Base-by-base conservation (phyloP, 805 yeast species). In the Metschnikowia drakensbergensis region DNA sequence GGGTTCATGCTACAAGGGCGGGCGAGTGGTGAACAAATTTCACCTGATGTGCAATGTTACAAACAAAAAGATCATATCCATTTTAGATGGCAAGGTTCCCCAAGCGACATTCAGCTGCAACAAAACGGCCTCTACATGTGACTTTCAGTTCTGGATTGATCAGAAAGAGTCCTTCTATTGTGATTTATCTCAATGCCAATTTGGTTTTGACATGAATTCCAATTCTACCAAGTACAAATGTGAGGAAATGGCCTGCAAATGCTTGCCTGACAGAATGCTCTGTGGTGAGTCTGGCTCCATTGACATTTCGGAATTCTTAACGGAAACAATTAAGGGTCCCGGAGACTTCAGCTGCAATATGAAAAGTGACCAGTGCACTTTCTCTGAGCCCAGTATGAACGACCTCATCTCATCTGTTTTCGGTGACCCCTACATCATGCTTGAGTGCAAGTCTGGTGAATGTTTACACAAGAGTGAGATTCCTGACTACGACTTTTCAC, bases 131-230 rank as follows among this genome's bases (percentile, higher is more conserved):
- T 77, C 68, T 13, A 66, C 66, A 8, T 94, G 99, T 68, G 83
- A 89, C 63, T 89, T 94, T 69, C 98, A 94, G 66, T 89, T 94
- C 63, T 94, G 99, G 99, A 88, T 94, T 54, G 97, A 84, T 57
- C 81, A 89, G 64, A 71, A 76, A 39, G 99, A 94, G 65, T 84
- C 95, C 51, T 94, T 94, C 65, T 94, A 81, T 65, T 94, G 99
- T 72, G 94, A 85, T 41, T 76, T 94, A 55, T 67, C 76, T 46
- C 68, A 74, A n/a, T 94, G 99, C 72, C 74, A 76, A 10, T 87
- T 84, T 59, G 75, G 84, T 33, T 81, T 79, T 58, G 88, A 86
- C 59, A 64, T 84, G 51, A 58, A 62, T 5, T 61, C 76, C 5
- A 90, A 91, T 62, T 63, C 82, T 8, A 86, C 97, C 0, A 82